These are phyloP conservation scores for Aphanomyces euteiches DNA, from an alignment of 352 stramenopile species.

Conservation along the genomic window DNA sequence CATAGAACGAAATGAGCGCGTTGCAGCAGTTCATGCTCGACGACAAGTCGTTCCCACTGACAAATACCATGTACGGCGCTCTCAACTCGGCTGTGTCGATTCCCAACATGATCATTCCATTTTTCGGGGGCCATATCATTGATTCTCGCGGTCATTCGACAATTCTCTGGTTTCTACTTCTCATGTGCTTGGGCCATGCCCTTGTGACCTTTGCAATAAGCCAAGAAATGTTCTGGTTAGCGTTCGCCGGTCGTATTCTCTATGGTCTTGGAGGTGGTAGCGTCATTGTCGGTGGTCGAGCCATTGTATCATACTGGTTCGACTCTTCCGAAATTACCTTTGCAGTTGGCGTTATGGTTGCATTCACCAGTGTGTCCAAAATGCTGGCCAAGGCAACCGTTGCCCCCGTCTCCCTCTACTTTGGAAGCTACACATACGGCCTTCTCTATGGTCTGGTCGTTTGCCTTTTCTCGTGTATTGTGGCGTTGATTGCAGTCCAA, in stretches of 20 bases:
- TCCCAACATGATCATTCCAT: constrained; percentile 78
- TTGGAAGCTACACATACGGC: constrained; percentile 73
- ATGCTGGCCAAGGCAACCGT: constrained; percentile 88
- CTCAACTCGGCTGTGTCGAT: constrained; percentile 76
- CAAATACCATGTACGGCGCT: constrained; percentile 83
- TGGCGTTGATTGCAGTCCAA: neutral
- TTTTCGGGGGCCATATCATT: constrained; percentile 68
- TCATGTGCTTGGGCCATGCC: constrained; percentile 77
- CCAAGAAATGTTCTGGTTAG: constrained; percentile 77
- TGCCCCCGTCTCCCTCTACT: constrained; percentile 78
- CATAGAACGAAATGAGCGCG: constrained; percentile 73
- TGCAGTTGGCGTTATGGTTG: constrained; percentile 85
- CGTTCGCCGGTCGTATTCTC: constrained; percentile 74
- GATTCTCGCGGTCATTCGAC: constrained; percentile 73
- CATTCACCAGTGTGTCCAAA: constrained; percentile 85
- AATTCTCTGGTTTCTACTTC: constrained; percentile 75
- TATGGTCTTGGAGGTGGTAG: constrained; percentile 79
- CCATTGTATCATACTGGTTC: constrained; percentile 84
- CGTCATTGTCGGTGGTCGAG: constrained; percentile 71
- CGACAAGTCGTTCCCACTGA: constrained; percentile 65
- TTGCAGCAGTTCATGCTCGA: constrained; percentile 76
- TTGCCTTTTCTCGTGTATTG: constrained; percentile 2
- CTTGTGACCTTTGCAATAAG: constrained; percentile 58
- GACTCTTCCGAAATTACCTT: constrained; percentile 80
- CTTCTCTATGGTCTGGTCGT: constrained; percentile 15